Percentiles rank a stretch among this genome's conserved stretches.
Evolutionary conservation across 108 stramenopile genomes (phyloP).

Genomic region (Pseudonitzschia multiseries): DNA sequence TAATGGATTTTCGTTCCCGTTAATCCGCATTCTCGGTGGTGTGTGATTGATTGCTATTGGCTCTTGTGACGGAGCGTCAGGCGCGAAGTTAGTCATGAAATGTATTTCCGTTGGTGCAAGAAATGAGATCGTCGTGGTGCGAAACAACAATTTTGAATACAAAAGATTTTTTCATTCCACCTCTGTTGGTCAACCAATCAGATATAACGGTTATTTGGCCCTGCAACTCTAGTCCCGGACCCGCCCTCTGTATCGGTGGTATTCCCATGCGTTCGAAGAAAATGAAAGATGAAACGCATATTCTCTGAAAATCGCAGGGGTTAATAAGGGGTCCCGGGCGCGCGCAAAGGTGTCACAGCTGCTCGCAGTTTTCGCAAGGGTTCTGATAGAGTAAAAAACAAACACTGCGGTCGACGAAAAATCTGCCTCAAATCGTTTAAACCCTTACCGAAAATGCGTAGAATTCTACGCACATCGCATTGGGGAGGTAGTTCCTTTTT

Average conservation of each 20-base stretch:
- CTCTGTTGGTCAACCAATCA: not conserved
- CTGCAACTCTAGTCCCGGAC: slow-evolving; percentile 10
- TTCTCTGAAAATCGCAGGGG: not conserved
- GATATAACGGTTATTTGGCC: too few relatives aligned
- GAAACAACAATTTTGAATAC: not conserved
- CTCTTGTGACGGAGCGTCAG: not conserved
- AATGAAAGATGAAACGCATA: not conserved
- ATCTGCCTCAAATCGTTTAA: not conserved
- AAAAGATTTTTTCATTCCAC: not conserved
- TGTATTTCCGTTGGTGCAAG: not conserved
- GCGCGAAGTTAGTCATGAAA: not conserved
- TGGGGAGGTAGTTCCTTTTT: not conserved
- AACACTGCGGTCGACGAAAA: not conserved
- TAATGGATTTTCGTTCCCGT: too few relatives aligned
- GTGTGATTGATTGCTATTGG: not conserved
- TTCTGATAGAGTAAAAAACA: not conserved
- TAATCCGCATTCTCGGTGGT: too few relatives aligned
- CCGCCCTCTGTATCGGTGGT: too few relatives aligned
- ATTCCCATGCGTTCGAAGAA: not conserved
- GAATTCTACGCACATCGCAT: not conserved
- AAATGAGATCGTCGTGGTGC: not conserved
- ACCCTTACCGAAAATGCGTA: not conserved
- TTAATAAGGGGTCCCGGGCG: not conserved
- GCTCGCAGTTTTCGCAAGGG: not conserved
- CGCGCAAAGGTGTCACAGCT: slow-evolving; percentile 5